Percentiles rank a stretch among this genome's conserved stretches.
phyloP scores from a whole-genome alignment of 2,329 filamentous ascomycete genomes.

The Stagonosporopsis cucurbitacearum region DNA sequence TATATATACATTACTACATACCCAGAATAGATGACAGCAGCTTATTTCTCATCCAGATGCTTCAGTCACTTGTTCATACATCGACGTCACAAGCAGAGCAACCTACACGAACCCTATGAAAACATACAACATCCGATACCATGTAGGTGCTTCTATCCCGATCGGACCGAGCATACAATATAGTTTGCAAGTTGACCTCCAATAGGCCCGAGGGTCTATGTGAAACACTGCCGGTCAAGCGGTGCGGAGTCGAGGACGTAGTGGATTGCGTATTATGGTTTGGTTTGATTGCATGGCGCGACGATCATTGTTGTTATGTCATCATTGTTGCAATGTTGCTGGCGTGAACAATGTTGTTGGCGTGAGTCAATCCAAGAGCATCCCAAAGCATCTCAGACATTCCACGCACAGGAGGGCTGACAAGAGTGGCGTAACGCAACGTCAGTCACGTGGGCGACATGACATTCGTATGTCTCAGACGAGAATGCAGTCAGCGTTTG shows the following conservation, averaged over 20 bases:
- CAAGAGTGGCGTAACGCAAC: conserved; percentile 3
- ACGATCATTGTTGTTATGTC: not conserved
- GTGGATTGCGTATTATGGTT: no score
- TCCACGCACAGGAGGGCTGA: not conserved
- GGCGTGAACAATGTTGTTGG: not conserved
- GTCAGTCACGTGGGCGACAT: conserved; percentile 1
- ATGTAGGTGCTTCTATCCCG: no score
- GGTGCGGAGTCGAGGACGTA: not conserved
- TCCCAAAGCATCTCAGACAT: not conserved
- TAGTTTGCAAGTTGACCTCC: not conserved
- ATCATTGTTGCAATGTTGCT: not conserved
- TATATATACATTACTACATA: no score
- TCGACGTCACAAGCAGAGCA: no score
- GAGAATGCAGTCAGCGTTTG: conserved; percentile 4
- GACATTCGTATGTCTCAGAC: not conserved
- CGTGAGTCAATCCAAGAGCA: no score
- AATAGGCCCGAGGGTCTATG: not conserved
- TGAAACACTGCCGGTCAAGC: not conserved
- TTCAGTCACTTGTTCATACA: no score
- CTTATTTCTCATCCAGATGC: no score
- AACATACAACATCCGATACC: no score
- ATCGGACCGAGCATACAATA: not conserved
- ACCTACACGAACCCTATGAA: no score
- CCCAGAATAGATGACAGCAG: no score
- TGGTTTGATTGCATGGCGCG: not conserved